Percentiles rank a stretch among this genome's conserved stretches.
These are phyloP conservation scores for Beauveria sp. DNA, from an alignment of 2,329 filamentous ascomycete genomes.

Conservation along the genomic window DNA sequence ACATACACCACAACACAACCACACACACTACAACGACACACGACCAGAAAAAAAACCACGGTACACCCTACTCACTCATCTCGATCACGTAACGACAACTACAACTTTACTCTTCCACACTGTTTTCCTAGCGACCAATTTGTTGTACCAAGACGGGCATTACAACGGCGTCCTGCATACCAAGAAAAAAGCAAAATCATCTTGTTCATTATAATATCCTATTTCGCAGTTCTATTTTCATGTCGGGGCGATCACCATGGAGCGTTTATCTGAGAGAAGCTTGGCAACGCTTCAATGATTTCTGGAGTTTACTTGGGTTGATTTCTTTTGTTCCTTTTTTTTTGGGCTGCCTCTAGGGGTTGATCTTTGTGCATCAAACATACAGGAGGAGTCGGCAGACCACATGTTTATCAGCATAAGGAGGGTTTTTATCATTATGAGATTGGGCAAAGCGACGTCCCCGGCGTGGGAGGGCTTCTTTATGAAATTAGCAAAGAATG, in stretches of 20 bases:
- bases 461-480: slow-evolving; percentile 1
- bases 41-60: no score
- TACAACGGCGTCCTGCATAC: slow-evolving; percentile 13
- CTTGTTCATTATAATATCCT: slow-evolving; percentile 11
- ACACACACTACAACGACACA: slow-evolving; percentile 14
- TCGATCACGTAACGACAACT: background rate
- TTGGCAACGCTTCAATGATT: background rate
- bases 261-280: background rate
- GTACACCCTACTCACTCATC: background rate
- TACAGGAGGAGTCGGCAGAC: background rate
- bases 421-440: background rate
- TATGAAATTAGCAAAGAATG: slow-evolving; percentile 7
- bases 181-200: slow-evolving; percentile 10
- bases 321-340: background rate
- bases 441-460: background rate
- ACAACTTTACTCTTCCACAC: background rate
- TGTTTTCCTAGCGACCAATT: slow-evolving; percentile 17
- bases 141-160: slow-evolving; percentile 14
- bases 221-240: slow-evolving; percentile 3
- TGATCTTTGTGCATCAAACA: background rate
- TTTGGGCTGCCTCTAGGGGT: background rate
- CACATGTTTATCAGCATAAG: background rate
- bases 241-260: background rate
- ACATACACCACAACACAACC: slow-evolving; percentile 17
- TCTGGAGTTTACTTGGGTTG: slow-evolving; percentile 3